Evolutionary conservation across 345 rosid species (phyloP).

Genomic region (Hibiscus trionum): DNA sequence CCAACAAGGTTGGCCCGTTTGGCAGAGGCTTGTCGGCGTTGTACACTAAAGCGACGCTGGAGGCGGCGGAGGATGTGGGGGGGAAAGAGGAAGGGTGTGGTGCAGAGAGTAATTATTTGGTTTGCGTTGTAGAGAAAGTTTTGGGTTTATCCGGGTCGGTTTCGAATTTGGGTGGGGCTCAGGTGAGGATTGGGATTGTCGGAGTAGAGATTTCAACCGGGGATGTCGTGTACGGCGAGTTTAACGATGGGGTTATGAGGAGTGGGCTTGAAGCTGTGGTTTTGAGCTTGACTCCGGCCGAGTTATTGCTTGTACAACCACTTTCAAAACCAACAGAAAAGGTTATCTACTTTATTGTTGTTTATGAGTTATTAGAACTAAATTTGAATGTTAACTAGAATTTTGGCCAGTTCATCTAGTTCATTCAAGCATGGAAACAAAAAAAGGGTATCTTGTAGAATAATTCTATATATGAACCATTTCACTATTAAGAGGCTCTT

Average conservation of each 20-base stretch:
- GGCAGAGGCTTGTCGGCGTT: slow-evolving; percentile 72
- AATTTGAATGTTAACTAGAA: background rate
- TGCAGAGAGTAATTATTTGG: slow-evolving; percentile 57
- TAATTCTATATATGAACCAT: background rate
- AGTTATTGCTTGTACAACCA: slow-evolving; percentile 63
- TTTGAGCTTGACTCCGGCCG: slow-evolving; percentile 78
- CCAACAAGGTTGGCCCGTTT: slow-evolving; percentile 57
- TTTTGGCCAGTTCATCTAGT: background rate
- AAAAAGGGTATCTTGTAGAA: background rate
- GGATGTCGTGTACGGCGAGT: slow-evolving; percentile 78
- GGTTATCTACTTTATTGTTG: slow-evolving; percentile 36
- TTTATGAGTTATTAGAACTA: background rate
- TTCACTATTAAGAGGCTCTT: background rate
- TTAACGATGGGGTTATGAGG: slow-evolving; percentile 62
- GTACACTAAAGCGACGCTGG: slow-evolving; percentile 83
- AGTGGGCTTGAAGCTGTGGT: slow-evolving; percentile 80
- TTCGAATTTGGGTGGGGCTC: slow-evolving; percentile 26
- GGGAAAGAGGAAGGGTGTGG: slow-evolving; percentile 64
- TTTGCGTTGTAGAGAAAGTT: slow-evolving; percentile 67
- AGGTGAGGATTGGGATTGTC: slow-evolving; percentile 67
- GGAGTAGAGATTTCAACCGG: slow-evolving; percentile 89
- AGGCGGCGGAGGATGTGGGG: slow-evolving; percentile 80
- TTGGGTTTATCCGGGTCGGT: background rate
- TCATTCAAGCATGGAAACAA: background rate
- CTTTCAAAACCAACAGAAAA: slow-evolving; percentile 75